Conservation (phyloP, 495 filamentous ascomycete species). For the Schizothecium vesticola region DNA sequence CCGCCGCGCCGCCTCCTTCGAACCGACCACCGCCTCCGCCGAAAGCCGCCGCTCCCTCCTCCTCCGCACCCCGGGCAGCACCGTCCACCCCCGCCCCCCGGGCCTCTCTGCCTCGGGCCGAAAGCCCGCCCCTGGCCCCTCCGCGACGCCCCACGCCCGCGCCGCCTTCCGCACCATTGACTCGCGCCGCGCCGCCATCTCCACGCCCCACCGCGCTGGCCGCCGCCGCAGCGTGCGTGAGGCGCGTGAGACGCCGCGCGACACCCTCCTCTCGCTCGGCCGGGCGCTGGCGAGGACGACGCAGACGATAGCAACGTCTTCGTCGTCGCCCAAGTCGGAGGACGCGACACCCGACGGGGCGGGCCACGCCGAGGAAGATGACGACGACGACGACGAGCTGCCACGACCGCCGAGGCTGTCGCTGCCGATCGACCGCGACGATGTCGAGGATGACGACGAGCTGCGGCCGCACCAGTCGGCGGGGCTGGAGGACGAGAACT, state of each 20-base stretch:
- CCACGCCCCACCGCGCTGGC: conserved; percentile 61
- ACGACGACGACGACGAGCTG: conserved; percentile 61
- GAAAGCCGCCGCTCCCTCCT: conserved; percentile 20
- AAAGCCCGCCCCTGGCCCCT: conserved; percentile 24
- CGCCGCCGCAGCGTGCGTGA: conserved; percentile 60
- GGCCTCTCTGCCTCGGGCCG: conserved; percentile 35
- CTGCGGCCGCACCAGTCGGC: conserved; percentile 58
- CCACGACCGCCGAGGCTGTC: conserved; percentile 60
- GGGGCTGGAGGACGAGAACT: conserved; percentile 62
- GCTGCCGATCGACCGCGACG: conserved; percentile 59
- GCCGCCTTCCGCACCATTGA: conserved; percentile 62
- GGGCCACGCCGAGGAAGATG: conserved; percentile 34
- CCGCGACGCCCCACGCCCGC: conserved; percentile 62
- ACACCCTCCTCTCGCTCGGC: conserved; percentile 62
- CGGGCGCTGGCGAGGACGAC: conserved; percentile 59
- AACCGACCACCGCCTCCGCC: conserved; percentile 16
- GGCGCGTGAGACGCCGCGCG: conserved; percentile 71
- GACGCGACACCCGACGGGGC: conserved; percentile 27
- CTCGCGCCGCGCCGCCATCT: conserved; percentile 62
- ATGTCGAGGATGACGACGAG: conserved; percentile 49
- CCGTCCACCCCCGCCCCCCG: conserved; percentile 8
- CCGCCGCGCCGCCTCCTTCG: conserved; percentile 28
- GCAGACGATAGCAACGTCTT: conserved; percentile 49
- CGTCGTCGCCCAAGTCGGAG: conserved; percentile 40
- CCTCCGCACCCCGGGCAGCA: conserved; percentile 24